A percentile compares a stretch with the other conserved stretches of the same genome.
Evolutionary conservation across 805 yeast species (phyloP).

Genomic region (Grigorovia yakushimaensis): DNA sequence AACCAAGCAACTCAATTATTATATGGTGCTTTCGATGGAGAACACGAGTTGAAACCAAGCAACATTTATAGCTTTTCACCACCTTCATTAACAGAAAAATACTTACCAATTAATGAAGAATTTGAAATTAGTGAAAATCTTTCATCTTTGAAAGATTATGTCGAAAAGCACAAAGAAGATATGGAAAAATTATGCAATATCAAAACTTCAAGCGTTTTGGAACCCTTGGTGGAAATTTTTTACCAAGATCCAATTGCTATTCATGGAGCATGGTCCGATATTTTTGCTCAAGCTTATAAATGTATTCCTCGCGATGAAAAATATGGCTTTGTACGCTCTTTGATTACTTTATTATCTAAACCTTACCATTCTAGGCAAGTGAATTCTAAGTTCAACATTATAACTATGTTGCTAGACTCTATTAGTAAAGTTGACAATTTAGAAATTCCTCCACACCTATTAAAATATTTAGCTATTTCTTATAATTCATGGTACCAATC

Average conservation of each 20-base stretch:
- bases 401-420: slow-evolving; percentile 76
- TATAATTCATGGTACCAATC: slow-evolving; percentile 90
- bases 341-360: slow-evolving; percentile 71
- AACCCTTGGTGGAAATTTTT: slow-evolving; percentile 70
- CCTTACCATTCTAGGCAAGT: slow-evolving; percentile 91
- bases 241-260: slow-evolving; percentile 74
- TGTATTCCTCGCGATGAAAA: slow-evolving; percentile 72
- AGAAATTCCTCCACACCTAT: slow-evolving; percentile 87
- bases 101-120: slow-evolving; percentile 13
- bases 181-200: slow-evolving; percentile 28
- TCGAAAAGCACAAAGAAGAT: slow-evolving; percentile 26
- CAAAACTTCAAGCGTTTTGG: slow-evolving; percentile 52
- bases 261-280: slow-evolving; percentile 70
- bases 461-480: slow-evolving; percentile 77
- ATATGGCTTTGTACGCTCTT: slow-evolving; percentile 71
- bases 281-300: slow-evolving; percentile 73
- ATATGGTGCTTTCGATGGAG: slow-evolving; percentile 62
- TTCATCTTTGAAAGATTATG: slow-evolving; percentile 22
- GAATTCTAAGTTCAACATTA: slow-evolving; percentile 76
- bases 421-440: slow-evolving; percentile 61
- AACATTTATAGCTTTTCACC: slow-evolving; percentile 47
- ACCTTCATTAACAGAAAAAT: slow-evolving; percentile 12
- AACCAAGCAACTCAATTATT: slow-evolving; percentile 85
- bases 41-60: slow-evolving; percentile 37
- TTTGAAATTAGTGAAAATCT: slow-evolving; percentile 4